phyloP scores from a whole-genome alignment of 2,329 filamentous ascomycete genomes.

The Trichoderma polysporum region DNA sequence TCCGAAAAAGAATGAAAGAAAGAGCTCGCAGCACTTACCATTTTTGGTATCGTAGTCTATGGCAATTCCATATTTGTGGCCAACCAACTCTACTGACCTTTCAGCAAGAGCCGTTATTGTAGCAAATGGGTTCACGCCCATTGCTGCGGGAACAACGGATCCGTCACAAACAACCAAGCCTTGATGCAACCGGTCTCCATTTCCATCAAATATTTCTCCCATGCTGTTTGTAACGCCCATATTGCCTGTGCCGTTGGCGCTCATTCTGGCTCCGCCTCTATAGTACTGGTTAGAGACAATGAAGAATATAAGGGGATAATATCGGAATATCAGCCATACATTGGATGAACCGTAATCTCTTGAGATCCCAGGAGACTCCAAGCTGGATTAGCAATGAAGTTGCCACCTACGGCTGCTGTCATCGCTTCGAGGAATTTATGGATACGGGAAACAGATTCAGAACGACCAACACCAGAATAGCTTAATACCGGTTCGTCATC shows the following conservation, averaged over 20 bases:
- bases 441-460: slow-evolving; percentile 53
- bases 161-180: slow-evolving; percentile 64
- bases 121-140: slow-evolving; percentile 66
- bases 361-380: too few species aligned
- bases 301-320: slow-evolving; percentile 20
- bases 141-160: slow-evolving; percentile 58
- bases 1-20: too few species aligned
- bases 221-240: slow-evolving; percentile 61
- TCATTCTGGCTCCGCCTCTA: slow-evolving; percentile 59
- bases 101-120: slow-evolving; percentile 69
- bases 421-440: slow-evolving; percentile 53
- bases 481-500: too few species aligned
- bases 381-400: slow-evolving; percentile 60
- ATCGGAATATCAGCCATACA: too few species aligned
- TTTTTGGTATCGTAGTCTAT: slow-evolving; percentile 26
- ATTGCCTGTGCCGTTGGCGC: slow-evolving; percentile 54
- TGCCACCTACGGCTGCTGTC: slow-evolving; percentile 56
- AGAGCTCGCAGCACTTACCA: too few species aligned
- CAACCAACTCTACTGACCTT: slow-evolving; percentile 51
- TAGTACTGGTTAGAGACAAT: too few species aligned
- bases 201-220: slow-evolving; percentile 59
- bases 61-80: slow-evolving; percentile 15
- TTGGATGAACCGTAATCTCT: too few species aligned
- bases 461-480: slow-evolving; percentile 58
- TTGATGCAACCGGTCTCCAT: slow-evolving; percentile 48